Percentiles rank a stretch among this genome's conserved stretches.
Conservation (phyloP, 306 rosid species). For the Cucurbita moschata region DNA sequence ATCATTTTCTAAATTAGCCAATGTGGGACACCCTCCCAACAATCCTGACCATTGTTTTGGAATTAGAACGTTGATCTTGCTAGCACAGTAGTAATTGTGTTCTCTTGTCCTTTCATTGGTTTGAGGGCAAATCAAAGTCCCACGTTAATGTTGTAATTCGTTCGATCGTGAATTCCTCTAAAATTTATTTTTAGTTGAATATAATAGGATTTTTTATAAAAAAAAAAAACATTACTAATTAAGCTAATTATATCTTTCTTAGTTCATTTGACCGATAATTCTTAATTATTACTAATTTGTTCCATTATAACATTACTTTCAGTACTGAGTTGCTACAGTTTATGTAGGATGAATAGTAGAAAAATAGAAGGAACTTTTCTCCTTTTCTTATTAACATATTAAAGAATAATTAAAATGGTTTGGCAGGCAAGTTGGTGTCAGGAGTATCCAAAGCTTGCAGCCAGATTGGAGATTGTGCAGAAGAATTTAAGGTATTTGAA, state of each 20-base stretch:
- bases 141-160: too few species aligned
- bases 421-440: slow-evolving; percentile 28
- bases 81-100: not conserved
- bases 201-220: too few species aligned
- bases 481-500: slow-evolving; percentile 37
- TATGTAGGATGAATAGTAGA: not conserved
- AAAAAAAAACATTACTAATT: too few species aligned
- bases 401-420: not conserved
- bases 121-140: not conserved
- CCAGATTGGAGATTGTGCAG: slow-evolving; percentile 43
- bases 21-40: too few species aligned
- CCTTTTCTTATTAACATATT: not conserved
- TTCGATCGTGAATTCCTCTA: too few species aligned
- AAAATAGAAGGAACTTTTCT: not conserved
- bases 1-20: too few species aligned
- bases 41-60: not conserved
- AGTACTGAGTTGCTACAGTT: not conserved
- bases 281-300: not conserved
- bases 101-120: not conserved
- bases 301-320: not conserved
- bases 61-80: not conserved
- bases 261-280: too few species aligned
- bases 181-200: too few species aligned
- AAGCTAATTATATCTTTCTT: too few species aligned
- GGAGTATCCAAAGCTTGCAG: slow-evolving; percentile 42